These are phyloP conservation scores for Aureobasidium sp. DNA, from an alignment of 2,329 filamentous ascomycete genomes.

Conservation along the genomic window DNA sequence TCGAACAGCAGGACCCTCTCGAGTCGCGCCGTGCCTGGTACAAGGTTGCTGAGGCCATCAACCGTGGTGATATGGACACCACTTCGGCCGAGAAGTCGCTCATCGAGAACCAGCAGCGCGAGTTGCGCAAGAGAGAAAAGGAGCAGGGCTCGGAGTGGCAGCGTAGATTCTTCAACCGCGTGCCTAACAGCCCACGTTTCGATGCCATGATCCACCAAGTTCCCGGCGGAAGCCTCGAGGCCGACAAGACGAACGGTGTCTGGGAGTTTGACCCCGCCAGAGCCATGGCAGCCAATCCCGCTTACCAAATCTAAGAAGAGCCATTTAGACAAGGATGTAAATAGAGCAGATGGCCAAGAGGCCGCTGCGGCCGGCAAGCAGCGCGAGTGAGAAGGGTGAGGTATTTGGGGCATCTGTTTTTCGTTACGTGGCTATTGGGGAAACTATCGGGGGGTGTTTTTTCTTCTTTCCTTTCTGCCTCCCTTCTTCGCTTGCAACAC, in stretches of 20 bases:
- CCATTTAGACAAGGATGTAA: background rate
- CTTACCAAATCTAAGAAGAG: background rate
- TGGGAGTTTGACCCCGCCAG: slow-evolving; percentile 50
- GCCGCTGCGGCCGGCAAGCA: background rate
- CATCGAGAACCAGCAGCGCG: slow-evolving; percentile 85
- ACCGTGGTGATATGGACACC: slow-evolving; percentile 74
- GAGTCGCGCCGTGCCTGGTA: slow-evolving; percentile 85
- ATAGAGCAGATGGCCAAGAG: background rate
- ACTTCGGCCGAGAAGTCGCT: slow-evolving; percentile 74
- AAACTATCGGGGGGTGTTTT: background rate
- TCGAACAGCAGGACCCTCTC: slow-evolving; percentile 76
- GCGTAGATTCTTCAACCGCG: slow-evolving; percentile 66
- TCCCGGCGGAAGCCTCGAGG: slow-evolving; percentile 42
- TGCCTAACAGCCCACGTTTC: slow-evolving; percentile 35
- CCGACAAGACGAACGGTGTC: slow-evolving; percentile 61
- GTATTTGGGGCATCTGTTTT: background rate
- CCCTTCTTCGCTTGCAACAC: background rate
- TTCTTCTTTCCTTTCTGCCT: background rate
- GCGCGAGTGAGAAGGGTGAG: background rate
- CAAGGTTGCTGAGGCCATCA: slow-evolving; percentile 75
- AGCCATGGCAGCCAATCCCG: slow-evolving; percentile 12
- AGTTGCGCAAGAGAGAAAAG: slow-evolving; percentile 65
- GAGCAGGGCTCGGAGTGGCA: slow-evolving; percentile 73
- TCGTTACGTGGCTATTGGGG: background rate
- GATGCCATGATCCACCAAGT: slow-evolving; percentile 44